A percentile compares a stretch with the other conserved stretches of the same genome.
Conservation (phyloP, 345 rosid genomes). For the Diplotaxis tenuifolia region DNA sequence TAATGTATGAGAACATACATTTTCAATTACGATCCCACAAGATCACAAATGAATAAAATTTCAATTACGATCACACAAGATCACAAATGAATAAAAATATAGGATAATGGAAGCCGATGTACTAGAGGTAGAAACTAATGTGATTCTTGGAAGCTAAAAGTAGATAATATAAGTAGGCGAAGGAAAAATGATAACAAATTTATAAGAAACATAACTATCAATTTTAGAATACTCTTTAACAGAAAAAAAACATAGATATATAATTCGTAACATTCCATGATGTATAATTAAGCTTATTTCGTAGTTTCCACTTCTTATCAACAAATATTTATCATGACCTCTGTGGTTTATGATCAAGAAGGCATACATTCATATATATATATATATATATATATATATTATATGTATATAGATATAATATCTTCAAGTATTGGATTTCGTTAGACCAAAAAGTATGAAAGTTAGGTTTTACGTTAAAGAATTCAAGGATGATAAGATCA, state of each 20-base stretch:
- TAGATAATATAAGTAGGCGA: background rate
- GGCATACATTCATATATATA: background rate
- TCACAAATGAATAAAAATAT: background rate
- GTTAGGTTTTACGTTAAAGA: constrained; percentile 11
- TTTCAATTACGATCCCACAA: background rate
- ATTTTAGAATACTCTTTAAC: background rate
- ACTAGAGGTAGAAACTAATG: background rate
- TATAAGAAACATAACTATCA: background rate
- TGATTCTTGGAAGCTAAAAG: background rate
- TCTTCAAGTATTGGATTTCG: too few relatives aligned
- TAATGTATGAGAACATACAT: background rate
- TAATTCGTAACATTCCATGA: constrained; percentile 35
- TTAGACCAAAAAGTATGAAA: too few relatives aligned
- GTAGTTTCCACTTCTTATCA: constrained; percentile 37
- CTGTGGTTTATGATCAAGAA: constrained; percentile 8
- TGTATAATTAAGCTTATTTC: constrained; percentile 47
- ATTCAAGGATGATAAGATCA: constrained; percentile 6
- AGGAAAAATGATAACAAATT: background rate
- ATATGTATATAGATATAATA: too few relatives aligned
- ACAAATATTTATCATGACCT: background rate
- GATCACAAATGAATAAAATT: too few relatives aligned
- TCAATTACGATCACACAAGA: background rate
- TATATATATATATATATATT: background rate
- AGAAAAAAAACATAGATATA: background rate
- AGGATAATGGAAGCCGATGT: background rate